These are phyloP conservation scores for Tardiomyces depauwii DNA, from an alignment of 1,139 yeast genomes.

Conservation along the genomic window DNA sequence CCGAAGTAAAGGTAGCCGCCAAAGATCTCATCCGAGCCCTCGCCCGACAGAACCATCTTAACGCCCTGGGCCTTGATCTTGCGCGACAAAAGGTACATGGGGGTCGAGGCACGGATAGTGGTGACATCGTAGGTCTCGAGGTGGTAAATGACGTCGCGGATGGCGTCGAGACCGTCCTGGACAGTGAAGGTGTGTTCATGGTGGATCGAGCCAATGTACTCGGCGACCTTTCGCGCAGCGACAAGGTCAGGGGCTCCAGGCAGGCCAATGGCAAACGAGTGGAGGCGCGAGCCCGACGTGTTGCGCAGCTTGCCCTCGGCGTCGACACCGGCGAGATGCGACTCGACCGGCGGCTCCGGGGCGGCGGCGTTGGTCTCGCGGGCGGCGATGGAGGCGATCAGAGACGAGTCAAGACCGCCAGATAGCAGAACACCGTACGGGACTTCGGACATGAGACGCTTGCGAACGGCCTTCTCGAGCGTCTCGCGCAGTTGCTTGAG, in stretches of 20 bases:
- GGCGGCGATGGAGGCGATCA: slow-evolving; percentile 94
- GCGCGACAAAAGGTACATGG: slow-evolving; percentile 92
- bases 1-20: slow-evolving; percentile 98
- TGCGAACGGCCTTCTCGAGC: slow-evolving; percentile 90
- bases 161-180: slow-evolving; percentile 93
- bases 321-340: slow-evolving; percentile 83
- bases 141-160: slow-evolving; percentile 88
- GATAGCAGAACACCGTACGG: slow-evolving; percentile 95
- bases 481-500: slow-evolving; percentile 59
- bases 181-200: slow-evolving; percentile 96
- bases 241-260: slow-evolving; percentile 96
- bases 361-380: slow-evolving; percentile 85
- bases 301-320: slow-evolving; percentile 67
- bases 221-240: slow-evolving; percentile 94
- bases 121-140: slow-evolving; percentile 98
- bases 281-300: slow-evolving; percentile 75
- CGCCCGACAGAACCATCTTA: slow-evolving; percentile 98
- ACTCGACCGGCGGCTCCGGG: slow-evolving; percentile 32
- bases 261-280: slow-evolving; percentile 93
- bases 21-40: slow-evolving; percentile 97
- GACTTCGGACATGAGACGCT: slow-evolving; percentile 98
- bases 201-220: slow-evolving; percentile 85
- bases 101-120: slow-evolving; percentile 97
- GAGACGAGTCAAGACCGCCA: slow-evolving; percentile 94
- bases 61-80: slow-evolving; percentile 99